Percentiles rank a stretch among this genome's conserved stretches.
Conservation (phyloP, 2,329 filamentous ascomycete genomes). For the Cytospora piceae region DNA sequence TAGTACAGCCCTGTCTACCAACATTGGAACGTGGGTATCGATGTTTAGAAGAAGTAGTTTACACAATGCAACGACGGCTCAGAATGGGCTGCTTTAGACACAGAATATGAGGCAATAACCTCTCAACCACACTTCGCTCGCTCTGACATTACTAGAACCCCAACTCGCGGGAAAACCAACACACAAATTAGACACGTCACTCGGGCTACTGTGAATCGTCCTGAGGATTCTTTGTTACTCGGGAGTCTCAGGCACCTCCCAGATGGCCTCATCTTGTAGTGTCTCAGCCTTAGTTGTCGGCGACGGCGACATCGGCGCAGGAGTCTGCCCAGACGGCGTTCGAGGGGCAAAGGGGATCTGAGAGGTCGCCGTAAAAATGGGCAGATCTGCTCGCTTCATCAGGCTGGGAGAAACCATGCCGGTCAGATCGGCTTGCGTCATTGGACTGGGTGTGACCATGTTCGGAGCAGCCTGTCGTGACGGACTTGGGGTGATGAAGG, state of each 20-base stretch:
- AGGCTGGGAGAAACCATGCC: constrained; percentile 41
- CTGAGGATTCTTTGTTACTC: constrained; percentile 24
- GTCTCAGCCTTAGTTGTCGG: constrained; percentile 22
- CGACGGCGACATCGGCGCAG: constrained; percentile 9
- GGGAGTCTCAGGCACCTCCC: constrained; percentile 43
- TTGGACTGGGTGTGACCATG: constrained; percentile 19
- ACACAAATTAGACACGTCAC: too few species aligned
- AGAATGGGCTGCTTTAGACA: neutral
- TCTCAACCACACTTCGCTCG: neutral
- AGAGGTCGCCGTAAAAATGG: constrained; percentile 46
- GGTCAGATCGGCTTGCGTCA: constrained; percentile 14
- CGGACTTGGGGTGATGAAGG: neutral
- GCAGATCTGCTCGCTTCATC: constrained; percentile 44
- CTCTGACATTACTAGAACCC: neutral
- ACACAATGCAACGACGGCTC: neutral
- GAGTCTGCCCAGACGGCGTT: constrained; percentile 4
- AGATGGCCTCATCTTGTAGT: constrained; percentile 35
- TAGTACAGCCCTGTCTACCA: neutral
- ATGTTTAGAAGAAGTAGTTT: constrained; percentile 13
- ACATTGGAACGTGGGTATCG: constrained; percentile 21
- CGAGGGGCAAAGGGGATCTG: constrained; percentile 52
- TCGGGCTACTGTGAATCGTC: neutral
- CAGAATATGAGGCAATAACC: neutral
- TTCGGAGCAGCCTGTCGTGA: constrained; percentile 9
- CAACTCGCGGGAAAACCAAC: neutral